Conservation (phyloP, 495 filamentous ascomycete genomes). For the Endocarpon pusillum region DNA sequence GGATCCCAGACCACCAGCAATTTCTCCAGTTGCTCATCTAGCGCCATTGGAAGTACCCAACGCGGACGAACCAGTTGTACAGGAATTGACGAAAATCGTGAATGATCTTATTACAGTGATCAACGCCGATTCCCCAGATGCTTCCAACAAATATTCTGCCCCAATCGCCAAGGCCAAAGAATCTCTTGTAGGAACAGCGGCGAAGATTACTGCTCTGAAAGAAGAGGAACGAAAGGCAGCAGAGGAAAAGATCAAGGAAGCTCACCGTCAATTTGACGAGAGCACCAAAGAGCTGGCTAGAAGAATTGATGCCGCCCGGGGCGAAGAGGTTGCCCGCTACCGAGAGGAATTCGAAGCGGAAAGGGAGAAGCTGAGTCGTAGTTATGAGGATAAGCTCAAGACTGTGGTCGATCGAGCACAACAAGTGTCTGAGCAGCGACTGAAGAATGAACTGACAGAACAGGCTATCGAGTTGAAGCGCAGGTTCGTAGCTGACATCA, state of each 20-base stretch:
- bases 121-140: conserved; percentile 53
- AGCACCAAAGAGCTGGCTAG: conserved; percentile 62
- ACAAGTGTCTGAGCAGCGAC: conserved; percentile 58
- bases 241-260: conserved; percentile 53
- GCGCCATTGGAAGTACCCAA: conserved; percentile 54
- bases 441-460: conserved; percentile 73
- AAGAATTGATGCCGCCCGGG: conserved; percentile 53
- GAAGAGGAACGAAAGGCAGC: conserved; percentile 45
- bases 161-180: conserved; percentile 70
- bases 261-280: conserved; percentile 59
- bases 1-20: conserved; percentile 18
- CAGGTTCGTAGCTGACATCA: conserved; percentile 60
- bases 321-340: conserved; percentile 59
- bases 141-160: conserved; percentile 49
- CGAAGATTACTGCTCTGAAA: conserved; percentile 58
- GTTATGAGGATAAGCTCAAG: conserved; percentile 63
- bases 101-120: conserved; percentile 90
- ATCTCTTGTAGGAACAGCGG: conserved; percentile 58
- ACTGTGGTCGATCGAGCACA: conserved; percentile 57
- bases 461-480: conserved; percentile 79
- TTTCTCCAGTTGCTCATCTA: conserved; percentile 41
- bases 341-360: conserved; percentile 80
- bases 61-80: conserved; percentile 70
- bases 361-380: conserved; percentile 53
- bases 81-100: conserved; percentile 85